These are phyloP conservation scores for Cutaneotrichosporon spelunceum DNA, from an alignment of 1,284 basidiomycete genomes.

Conservation along the genomic window DNA sequence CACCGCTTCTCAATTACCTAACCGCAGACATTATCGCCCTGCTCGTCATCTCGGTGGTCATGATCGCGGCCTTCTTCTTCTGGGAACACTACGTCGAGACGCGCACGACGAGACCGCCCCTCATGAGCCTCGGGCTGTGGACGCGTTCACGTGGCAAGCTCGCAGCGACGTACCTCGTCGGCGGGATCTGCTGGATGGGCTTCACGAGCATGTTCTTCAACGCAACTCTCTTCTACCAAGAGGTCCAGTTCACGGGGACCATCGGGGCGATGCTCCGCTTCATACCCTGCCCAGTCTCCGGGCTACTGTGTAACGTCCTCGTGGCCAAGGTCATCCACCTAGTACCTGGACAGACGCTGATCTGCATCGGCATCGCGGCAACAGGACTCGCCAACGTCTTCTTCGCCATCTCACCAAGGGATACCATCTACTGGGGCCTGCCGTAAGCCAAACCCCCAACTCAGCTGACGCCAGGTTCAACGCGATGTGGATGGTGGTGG, in stretches of 20 bases:
- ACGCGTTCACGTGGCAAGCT: conserved; percentile 63
- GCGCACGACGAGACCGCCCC: conserved; percentile 56
- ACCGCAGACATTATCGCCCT: conserved; percentile 55
- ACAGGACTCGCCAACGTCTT: conserved; percentile 62
- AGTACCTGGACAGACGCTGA: conserved; percentile 41
- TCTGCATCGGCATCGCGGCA: conserved; percentile 63
- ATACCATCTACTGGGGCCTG: conserved; percentile 69
- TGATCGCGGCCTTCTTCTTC: conserved; percentile 61
- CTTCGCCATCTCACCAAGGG: conserved; percentile 66
- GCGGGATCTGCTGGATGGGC: conserved; percentile 65
- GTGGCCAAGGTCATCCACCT: conserved; percentile 46
- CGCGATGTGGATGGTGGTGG: conserved; percentile 65
- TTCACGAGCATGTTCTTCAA: conserved; percentile 54
- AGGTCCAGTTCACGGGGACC: conserved; percentile 36
- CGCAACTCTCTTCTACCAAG: conserved; percentile 41
- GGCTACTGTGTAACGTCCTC: conserved; percentile 62
- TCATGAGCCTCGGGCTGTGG: conserved; percentile 72
- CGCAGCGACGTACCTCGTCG: conserved; percentile 63
- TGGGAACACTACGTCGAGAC: conserved; percentile 65
- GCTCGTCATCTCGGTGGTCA: conserved; percentile 62
- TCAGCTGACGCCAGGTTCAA: conserved; percentile 57
- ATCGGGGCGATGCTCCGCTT: conserved; percentile 72
- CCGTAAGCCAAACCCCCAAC: conserved; percentile 40
- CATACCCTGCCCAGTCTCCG: conserved; percentile 70
- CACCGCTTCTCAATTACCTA: background rate